phyloP scores from a whole-genome alignment of 441 rosid genomes.

The Cnidoscolus chayamansa region DNA sequence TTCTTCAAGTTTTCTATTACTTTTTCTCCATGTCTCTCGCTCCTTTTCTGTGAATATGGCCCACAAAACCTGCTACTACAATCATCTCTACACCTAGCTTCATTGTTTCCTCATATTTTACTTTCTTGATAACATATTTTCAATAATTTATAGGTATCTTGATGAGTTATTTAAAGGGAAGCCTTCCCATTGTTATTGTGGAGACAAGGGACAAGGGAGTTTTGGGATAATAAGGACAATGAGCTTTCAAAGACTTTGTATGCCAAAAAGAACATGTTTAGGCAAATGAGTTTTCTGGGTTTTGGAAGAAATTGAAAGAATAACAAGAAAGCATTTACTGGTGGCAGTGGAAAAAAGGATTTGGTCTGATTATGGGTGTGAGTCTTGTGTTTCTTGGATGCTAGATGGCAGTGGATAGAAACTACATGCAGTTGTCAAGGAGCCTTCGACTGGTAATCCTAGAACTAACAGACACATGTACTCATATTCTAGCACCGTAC shows the following conservation, averaged over 20 bases:
- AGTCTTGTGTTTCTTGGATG: slow-evolving; percentile 60
- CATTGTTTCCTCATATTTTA: slow-evolving; percentile 54
- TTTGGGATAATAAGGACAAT: slow-evolving; percentile 13
- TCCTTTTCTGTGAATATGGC: slow-evolving; percentile 27
- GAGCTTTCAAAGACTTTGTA: slow-evolving; percentile 57
- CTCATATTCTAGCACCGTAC: too few species aligned
- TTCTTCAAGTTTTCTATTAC: neutral
- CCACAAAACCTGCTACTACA: slow-evolving; percentile 22
- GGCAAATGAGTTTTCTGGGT: slow-evolving; percentile 43
- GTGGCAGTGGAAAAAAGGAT: slow-evolving; percentile 11
- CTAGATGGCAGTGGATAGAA: slow-evolving; percentile 29
- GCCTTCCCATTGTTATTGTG: slow-evolving; percentile 46
- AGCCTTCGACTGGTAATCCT: slow-evolving; percentile 47
- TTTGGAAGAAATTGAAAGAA: slow-evolving; percentile 36
- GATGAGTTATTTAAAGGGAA: slow-evolving; percentile 59
- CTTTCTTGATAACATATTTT: slow-evolving; percentile 51
- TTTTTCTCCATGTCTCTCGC: slow-evolving; percentile 28
- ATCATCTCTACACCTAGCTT: slow-evolving; percentile 26
- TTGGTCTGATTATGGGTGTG: slow-evolving; percentile 84
- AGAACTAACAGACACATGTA: too few species aligned
- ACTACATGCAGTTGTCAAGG: slow-evolving; percentile 51
- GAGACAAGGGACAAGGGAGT: slow-evolving; percentile 17
- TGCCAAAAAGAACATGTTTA: slow-evolving; percentile 50
- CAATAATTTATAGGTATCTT: slow-evolving; percentile 45
- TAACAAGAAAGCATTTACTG: slow-evolving; percentile 26